Evolutionary conservation across 192 early-diverging fungal genomes (phyloP), one percentile per base, ranked within the genome.

Genomic region (Coemansia sp.): DNA sequence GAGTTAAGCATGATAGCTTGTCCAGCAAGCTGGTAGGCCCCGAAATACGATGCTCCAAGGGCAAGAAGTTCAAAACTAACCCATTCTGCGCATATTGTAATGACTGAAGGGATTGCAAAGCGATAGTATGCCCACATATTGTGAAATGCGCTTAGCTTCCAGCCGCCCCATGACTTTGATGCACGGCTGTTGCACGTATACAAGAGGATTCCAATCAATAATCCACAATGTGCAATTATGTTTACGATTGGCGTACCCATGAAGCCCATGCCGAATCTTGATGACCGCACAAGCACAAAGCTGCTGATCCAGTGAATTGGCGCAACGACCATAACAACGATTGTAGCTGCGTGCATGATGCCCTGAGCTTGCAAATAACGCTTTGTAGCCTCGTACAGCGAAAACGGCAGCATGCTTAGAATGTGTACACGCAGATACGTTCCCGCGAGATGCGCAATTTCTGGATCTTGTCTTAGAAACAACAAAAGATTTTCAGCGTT

Each of bases 291-390:
- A 37, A 98, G 67, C 0, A 85, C 48, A 69, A 90, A 95, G 69
- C 92, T 92, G 33, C 92, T 66, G 35, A 91, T 43, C 10, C 87
- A 69, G 64, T 93, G 93, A 49, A 94, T 60, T 15, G 91, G 91
- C 10, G 88, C 71, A 4, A 88, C 87, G 34, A 92, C 66, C 23
- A 87, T 43, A 4, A 91, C 83, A 13, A 94, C 85, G 51, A 86
- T 78, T 45, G 92, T 91, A 23, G 80, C 84, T 0, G 92, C 92
- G 18, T 87, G 84, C 94, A 98, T 95, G 63, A 77, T 74, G 9
- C 87, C 93, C 80, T 98, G 95, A 0, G 89, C 85, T 65, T 95
- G 91, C 29, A 96, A 74, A 64, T 84, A 96, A 43, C 92, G 85
- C 58, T 92, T 91, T 42, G 90, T 72, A 61, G 88, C 89, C 61